A percentile compares a stretch with the other conserved stretches of the same genome.
Evolutionary conservation across 208 protist genomes (phyloP).

Genomic region (Herpetomonas tarakana): DNA sequence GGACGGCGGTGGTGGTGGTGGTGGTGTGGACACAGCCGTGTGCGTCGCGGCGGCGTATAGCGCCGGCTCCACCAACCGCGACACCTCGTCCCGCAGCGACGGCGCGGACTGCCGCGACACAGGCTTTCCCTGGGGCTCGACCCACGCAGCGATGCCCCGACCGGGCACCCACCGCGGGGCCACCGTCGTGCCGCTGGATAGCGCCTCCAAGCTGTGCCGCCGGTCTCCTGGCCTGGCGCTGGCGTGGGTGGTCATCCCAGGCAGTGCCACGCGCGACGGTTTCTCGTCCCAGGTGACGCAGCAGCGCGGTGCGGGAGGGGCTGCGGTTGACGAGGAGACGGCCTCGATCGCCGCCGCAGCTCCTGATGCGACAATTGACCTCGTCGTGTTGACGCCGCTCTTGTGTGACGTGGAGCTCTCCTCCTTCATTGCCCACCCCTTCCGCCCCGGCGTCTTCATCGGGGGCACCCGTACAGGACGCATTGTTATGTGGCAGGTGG

Average conservation of each 20-base stretch:
- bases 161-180: background rate
- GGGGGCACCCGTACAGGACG: constrained; percentile 49
- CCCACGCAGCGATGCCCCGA: constrained; percentile 7
- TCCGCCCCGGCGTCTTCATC: constrained; percentile 31
- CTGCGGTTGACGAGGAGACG: background rate
- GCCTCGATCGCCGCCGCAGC: background rate
- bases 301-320: constrained; percentile 4
- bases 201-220: constrained; percentile 17
- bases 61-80: background rate
- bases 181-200: constrained; percentile 4
- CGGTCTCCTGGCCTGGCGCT: constrained; percentile 43
- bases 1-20: constrained; percentile 9
- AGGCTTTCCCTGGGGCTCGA: constrained; percentile 37
- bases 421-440: constrained; percentile 35
- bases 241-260: constrained; percentile 39
- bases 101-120: background rate
- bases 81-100: background rate
- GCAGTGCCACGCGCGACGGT: constrained; percentile 10
- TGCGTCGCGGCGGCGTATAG: constrained; percentile 21
- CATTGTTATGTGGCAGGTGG: constrained; percentile 42
- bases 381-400: constrained; percentile 44
- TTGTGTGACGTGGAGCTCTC: constrained; percentile 54
- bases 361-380: constrained; percentile 3
- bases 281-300: constrained; percentile 10
- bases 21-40: constrained; percentile 12